phyloP scores from a whole-genome alignment of 2,329 filamentous ascomycete genomes.

The Ophiocordyceps unilateralis region DNA sequence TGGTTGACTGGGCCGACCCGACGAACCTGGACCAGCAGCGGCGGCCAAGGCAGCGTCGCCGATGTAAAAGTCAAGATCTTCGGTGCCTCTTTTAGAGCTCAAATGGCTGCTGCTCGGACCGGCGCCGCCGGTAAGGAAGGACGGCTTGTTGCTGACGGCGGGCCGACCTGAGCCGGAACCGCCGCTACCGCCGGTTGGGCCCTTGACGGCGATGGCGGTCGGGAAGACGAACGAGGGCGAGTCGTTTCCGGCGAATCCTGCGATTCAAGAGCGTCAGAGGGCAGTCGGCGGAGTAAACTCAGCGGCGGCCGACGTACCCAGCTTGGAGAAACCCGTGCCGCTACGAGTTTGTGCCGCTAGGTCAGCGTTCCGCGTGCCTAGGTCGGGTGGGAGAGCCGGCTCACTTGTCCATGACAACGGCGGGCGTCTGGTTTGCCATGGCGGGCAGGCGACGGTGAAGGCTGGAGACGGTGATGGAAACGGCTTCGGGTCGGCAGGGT shows the following conservation, averaged over 20 bases:
- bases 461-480: not conserved
- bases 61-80: conserved; percentile 97
- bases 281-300: not conserved
- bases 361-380: conserved; percentile 7
- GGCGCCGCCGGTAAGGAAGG: conserved; percentile 81
- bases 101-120: conserved; percentile 60
- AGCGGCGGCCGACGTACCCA: conserved; percentile 45
- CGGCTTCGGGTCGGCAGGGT: not conserved
- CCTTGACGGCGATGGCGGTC: conserved; percentile 93
- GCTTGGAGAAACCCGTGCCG: conserved; percentile 98
- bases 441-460: conserved; percentile 3
- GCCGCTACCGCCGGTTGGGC: conserved; percentile 44
- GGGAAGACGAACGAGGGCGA: conserved; percentile 98
- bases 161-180: conserved; percentile 77
- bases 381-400: conserved; percentile 32
- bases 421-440: conserved; percentile 97
- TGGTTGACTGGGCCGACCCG: not conserved
- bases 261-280: conserved; percentile 9
- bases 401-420: conserved; percentile 99
- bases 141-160: conserved; percentile 83
- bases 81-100: conserved; percentile 83
- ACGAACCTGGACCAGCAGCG: conserved; percentile 59
- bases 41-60: conserved; percentile 88
- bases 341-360: conserved; percentile 26
- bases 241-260: conserved; percentile 97